Evolutionary conservation across 495 filamentous ascomycete species (phyloP), one percentile per base, ranked within the genome.

Genomic region (Daldinia childiae): DNA sequence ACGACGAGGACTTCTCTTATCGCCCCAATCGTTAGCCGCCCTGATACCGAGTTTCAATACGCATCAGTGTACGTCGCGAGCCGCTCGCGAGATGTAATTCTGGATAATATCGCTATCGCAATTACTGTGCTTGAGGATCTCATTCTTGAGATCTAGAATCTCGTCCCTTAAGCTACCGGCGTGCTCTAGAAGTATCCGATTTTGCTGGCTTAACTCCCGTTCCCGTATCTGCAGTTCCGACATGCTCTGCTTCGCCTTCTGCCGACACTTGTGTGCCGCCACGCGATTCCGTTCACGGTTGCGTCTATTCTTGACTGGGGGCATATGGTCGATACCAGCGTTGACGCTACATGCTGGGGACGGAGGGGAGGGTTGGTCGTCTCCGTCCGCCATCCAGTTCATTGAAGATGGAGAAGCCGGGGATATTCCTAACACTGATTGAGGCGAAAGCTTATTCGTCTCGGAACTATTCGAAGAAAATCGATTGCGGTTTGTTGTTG

Each of bases 191-290:
- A 81, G 62, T 21, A 61, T 14, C 12, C 68, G 64, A 36, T 76
- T 75, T 17, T 74, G 74, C 30, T 57, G 57, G 45, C 69, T 68
- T 14, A 76, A 62, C 19, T 74, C 67, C 6, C 58, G 72, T 58
- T 79, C 79, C 12, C 68, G 67, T 30, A 56, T 64, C 61, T 87
- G 85, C 8, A 89, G 80, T 8, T 77, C 67, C 26, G 81, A 71
- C 5, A 81, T 82, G 57, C 84, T 84, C 38, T 87, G 84, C 57
- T 91, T 91, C 73, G 90, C 90, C 78, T 91, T 91, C 74, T 87
- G 85, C 7, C 90, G 87, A 72, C 90, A 92, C 69, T 91, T 91
- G 75, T 85, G 88, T 4, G 90, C 90, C 6, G 90, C 90, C 2
- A 90, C 73, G 2, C 90, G 88, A 64, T 91, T 92, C 43, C 89